Conservation (phyloP, 2,329 filamentous ascomycete genomes). For the Thermothelomyces thermophilus region DNA sequence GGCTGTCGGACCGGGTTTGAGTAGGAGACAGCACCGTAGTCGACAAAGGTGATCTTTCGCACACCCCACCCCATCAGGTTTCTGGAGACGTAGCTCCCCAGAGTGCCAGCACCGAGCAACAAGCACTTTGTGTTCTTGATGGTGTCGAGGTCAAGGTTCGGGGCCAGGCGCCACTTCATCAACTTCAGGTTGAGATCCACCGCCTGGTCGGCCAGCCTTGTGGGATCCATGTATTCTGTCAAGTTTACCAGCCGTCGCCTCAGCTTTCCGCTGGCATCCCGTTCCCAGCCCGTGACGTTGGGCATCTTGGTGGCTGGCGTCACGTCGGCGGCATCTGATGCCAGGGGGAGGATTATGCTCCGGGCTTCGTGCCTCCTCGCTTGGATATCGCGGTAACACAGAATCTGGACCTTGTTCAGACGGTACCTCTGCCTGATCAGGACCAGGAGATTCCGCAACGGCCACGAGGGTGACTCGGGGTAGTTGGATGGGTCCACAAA, state of each 20-base stretch:
- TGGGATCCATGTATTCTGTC: constrained; percentile 88
- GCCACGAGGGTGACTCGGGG: constrained; percentile 81
- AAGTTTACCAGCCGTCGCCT: constrained; percentile 73
- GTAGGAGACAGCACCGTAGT: constrained; percentile 88
- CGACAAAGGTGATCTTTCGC: constrained; percentile 88
- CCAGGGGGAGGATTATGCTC: constrained; percentile 68
- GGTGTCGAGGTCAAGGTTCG: constrained; percentile 75
- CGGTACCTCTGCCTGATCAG: constrained; percentile 77
- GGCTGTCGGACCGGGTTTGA: constrained; percentile 96
- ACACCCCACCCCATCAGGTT: constrained; percentile 95
- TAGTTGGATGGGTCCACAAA: constrained; percentile 95
- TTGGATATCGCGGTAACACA: constrained; percentile 86
- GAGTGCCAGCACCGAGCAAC: constrained; percentile 82
- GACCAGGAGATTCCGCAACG: constrained; percentile 80
- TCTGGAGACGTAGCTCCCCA: constrained; percentile 88
- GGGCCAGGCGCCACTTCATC: constrained; percentile 97
- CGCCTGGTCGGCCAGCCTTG: constrained; percentile 80
- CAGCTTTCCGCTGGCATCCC: constrained; percentile 71
- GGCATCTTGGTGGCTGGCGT: constrained; percentile 55
- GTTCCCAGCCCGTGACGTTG: constrained; percentile 93
- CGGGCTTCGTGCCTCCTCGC: constrained; percentile 69
- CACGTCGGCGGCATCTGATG: constrained; percentile 42
- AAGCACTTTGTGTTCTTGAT: constrained; percentile 89
- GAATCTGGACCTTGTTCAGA: constrained; percentile 68
- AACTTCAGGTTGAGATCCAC: constrained; percentile 95